Evolutionary conservation across 1,284 basidiomycete species (phyloP), one percentile per base, ranked within the genome.

Genomic region (Mycena citricolor): DNA sequence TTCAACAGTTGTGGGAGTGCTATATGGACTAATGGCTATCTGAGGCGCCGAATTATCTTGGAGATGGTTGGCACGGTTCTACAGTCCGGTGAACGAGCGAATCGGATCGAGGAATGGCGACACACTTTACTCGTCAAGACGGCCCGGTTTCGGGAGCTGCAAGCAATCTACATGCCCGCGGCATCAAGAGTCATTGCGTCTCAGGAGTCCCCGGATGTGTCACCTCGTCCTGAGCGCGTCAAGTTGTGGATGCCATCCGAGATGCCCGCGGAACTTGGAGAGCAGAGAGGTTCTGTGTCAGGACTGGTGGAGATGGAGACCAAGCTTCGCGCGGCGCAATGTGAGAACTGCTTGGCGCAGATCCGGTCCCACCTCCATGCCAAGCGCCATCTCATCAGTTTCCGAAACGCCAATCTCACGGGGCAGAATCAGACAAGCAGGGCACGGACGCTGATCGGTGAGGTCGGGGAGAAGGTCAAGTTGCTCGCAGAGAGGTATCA

Each of bases 81-180:
- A 8, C 6, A 1, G 28, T 13, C 17, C 12, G 6, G n/a, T 31
- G 8, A 34, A 22, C 13, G 17, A 8, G 5, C 13, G 23, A n/a
- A 25, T 5, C 2, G 24, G 11, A 25, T 37, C 2, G 21, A 47
- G 19, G 41, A 43, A 21, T 20, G 16, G 12, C 45, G 49, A 1
- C 8, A 8, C 1, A 24, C 32, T 8, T 26, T 47, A 7, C 35
- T 32, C 19, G 16, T 31, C n/a, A 39, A 36, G 30, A 16, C 44
- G 1, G 24, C 22, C 5, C 22, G 35, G 11, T 51, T 47, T 23
- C 45, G 36, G 5, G 35, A 23, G 8, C 39, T 51, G 11, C 49
- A 51, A 23, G 23, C 20, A n/a, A 23, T 41, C 1, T 51, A 42
- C 21, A 47, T 51, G 39, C 44, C 49, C 2, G 33, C 20, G 26